These are phyloP conservation scores for Jimgerdemannia flammicorona DNA, from an alignment of 192 early-diverging fungal genomes.

Conservation along the genomic window DNA sequence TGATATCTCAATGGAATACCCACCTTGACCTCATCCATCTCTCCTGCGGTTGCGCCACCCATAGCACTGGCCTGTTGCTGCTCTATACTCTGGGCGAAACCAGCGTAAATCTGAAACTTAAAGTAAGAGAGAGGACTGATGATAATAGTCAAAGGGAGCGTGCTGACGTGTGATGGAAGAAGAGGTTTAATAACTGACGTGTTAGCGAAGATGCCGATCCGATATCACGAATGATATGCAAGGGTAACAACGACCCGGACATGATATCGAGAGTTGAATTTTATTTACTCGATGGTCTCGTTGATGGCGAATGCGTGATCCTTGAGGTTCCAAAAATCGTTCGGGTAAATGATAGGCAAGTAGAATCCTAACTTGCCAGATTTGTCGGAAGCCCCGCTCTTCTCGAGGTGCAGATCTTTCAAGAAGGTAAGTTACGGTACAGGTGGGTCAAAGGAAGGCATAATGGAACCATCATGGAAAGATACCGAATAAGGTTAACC, in stretches of 20 bases:
- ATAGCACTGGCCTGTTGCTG: conserved; percentile 59
- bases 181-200: too few relatives aligned
- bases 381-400: conserved; percentile 20
- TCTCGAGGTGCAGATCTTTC: conserved; percentile 40
- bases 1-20: neutral
- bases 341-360: conserved; percentile 65
- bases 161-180: conserved; percentile 14
- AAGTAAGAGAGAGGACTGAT: conserved; percentile 63
- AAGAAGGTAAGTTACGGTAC: neutral
- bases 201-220: neutral
- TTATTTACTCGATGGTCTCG: conserved; percentile 60
- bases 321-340: conserved; percentile 80
- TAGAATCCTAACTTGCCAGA: conserved; percentile 47
- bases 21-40: conserved; percentile 77
- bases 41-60: conserved; percentile 41
- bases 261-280: neutral
- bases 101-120: conserved; percentile 68
- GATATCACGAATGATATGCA: neutral
- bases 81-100: conserved; percentile 50
- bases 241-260: too few relatives aligned
- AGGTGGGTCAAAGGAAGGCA: too few relatives aligned
- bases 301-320: conserved; percentile 70
- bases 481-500: neutral
- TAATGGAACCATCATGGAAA: too few relatives aligned
- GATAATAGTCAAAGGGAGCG: conserved; percentile 62